Conservation (phyloP, 768 basidiomycete genomes). For the Agrocybe praecox region DNA sequence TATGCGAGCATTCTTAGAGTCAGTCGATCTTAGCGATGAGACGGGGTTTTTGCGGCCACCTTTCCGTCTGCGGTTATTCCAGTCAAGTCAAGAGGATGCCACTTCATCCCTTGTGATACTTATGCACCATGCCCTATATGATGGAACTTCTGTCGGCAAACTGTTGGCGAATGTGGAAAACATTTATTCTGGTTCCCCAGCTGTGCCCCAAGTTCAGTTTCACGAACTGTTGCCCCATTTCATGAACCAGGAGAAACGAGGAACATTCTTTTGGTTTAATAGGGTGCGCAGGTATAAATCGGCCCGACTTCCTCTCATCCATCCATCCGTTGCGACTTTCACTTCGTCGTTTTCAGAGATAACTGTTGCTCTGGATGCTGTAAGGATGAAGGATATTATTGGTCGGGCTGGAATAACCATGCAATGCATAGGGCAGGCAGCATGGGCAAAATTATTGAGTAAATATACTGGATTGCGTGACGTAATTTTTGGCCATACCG, state of each 20-base stretch:
- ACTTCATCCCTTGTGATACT: slow-evolving; percentile 33
- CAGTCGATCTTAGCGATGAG: slow-evolving; percentile 23
- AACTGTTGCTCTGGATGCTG: slow-evolving; percentile 11
- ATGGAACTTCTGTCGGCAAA: slow-evolving; percentile 42
- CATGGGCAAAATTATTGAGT: slow-evolving; percentile 26
- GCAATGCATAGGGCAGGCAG: slow-evolving; percentile 36
- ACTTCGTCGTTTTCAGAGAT: slow-evolving; percentile 12
- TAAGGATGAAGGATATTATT: slow-evolving; percentile 18
- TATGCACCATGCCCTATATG: slow-evolving; percentile 52
- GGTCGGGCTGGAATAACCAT: slow-evolving; percentile 27
- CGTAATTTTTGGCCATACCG: slow-evolving; percentile 47
- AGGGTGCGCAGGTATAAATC: slow-evolving; percentile 25
- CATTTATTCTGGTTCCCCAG: slow-evolving; percentile 26
- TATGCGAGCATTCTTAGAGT: slow-evolving; percentile 16
- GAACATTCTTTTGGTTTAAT: slow-evolving; percentile 39
- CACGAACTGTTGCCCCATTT: slow-evolving; percentile 38
- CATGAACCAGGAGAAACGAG: slow-evolving; percentile 36
- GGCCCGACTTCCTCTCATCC: slow-evolving; percentile 12
- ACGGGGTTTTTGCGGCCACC: slow-evolving; percentile 26
- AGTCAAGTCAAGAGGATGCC: slow-evolving; percentile 1
- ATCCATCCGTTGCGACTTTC: not conserved
- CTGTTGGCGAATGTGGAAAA: slow-evolving; percentile 33
- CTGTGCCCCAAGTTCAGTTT: slow-evolving; percentile 30
- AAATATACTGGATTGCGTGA: slow-evolving; percentile 36
- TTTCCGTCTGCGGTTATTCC: slow-evolving; percentile 32